Evolutionary conservation across 345 rosid species (phyloP).

Genomic region (Arabis hirsuta): DNA sequence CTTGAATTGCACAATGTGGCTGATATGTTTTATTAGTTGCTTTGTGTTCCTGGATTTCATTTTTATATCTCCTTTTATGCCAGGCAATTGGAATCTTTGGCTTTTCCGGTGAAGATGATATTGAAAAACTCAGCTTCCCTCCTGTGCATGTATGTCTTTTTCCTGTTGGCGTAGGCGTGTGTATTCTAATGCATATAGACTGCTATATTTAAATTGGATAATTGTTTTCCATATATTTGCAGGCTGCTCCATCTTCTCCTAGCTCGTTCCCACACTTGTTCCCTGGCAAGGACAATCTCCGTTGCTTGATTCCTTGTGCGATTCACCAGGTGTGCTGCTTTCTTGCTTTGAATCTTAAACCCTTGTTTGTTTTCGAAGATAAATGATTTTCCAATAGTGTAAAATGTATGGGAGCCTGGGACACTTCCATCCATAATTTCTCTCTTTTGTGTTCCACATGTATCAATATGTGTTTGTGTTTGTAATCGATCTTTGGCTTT

Average conservation of each 20-base stretch:
- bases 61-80: constrained; percentile 17
- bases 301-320: constrained; percentile 94
- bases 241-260: constrained; percentile 97
- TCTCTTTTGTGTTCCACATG: neutral
- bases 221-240: constrained; percentile 35
- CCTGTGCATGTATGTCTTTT: constrained; percentile 75
- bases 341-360: neutral
- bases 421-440: neutral
- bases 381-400: neutral
- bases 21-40: neutral
- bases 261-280: constrained; percentile 92
- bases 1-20: constrained; percentile 19
- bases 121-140: constrained; percentile 90
- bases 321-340: constrained; percentile 81
- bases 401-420: constrained; percentile 1
- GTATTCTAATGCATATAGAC: constrained; percentile 6
- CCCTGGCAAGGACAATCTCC: constrained; percentile 68
- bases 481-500: constrained; percentile 2
- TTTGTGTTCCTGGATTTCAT: constrained; percentile 7
- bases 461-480: constrained; percentile 2
- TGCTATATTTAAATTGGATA: constrained; percentile 7
- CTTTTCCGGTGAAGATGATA: constrained; percentile 90
- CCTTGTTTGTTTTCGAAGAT: neutral
- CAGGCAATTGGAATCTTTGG: constrained; percentile 91
- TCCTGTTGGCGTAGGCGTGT: neutral